Evolutionary conservation across 768 basidiomycete species (phyloP), one percentile per base, ranked within the genome.

Genomic region (Scleroderma bovista): DNA sequence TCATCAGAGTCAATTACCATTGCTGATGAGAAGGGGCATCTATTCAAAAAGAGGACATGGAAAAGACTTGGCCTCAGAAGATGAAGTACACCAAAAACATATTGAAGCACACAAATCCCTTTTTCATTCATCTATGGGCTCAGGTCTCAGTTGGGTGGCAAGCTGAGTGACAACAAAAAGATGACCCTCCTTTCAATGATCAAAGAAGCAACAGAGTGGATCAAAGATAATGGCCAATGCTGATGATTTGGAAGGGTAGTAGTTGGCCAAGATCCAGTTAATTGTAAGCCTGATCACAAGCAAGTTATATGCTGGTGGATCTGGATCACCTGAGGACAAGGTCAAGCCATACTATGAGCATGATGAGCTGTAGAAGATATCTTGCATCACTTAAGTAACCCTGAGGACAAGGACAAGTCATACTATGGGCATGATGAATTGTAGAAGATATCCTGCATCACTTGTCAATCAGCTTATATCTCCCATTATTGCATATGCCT

Each of bases 11-110:
- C 83, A 37, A 91, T 95, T 69, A 93, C 90, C 34, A 97, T 96
- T 72, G 93, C 83, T 59, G 95, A 96, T 72, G 92, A 95, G 69
- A 94, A 93, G 75, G 93, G 91, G 40, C 89, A 94, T 72, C 82
- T 93, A 19, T 79, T 75, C n/a, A n/a, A 42, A 83, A 86, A 57
- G 90, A 92, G 53, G 89, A 96, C 53, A 95, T 96, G 54, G 93
- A 96, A 63, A 97, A 77, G 84, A 93, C 62, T 94, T 89, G 57
- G 86, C 87, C 2, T 69, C 79, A 6, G 26, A 29, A 29, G 26
- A 29, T 29, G 26, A 29, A 29, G 5, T 9, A 29, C 82, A 29
- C 26, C 26, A 9, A 29, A 29, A 29, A 29, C 26, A 9, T 9
- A 29, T 9, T 9, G 26, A 29, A 9, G 26, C 26, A 29, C 9